Conservation (phyloP, 202 grass and related monocot species). For the Eragrostis tef region DNA sequence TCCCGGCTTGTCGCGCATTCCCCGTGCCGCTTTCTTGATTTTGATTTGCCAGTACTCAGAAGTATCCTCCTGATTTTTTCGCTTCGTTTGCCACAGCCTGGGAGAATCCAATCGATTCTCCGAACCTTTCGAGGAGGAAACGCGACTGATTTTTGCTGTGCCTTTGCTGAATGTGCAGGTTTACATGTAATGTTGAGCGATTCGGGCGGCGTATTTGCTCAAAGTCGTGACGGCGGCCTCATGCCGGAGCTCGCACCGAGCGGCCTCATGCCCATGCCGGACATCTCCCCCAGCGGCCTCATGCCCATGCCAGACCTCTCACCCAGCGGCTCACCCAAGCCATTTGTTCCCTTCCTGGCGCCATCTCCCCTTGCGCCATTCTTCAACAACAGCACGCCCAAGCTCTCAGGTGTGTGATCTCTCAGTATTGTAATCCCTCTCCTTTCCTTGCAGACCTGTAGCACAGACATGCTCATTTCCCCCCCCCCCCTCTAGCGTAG, state of each 20-base stretch:
- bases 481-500: not conserved
- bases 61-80: not conserved
- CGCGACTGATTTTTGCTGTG: slow-evolving; percentile 19
- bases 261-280: slow-evolving; percentile 65
- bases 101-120: not conserved
- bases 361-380: slow-evolving; percentile 82
- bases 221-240: slow-evolving; percentile 42
- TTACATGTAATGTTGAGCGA: slow-evolving; percentile 41
- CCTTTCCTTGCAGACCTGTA: not conserved
- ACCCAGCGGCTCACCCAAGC: slow-evolving; percentile 72
- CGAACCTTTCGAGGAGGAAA: not conserved
- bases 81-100: not conserved
- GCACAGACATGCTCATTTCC: not conserved
- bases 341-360: slow-evolving; percentile 69
- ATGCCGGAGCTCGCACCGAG: slow-evolving; percentile 56
- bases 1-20: not conserved
- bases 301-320: slow-evolving; percentile 78
- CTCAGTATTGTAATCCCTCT: not conserved
- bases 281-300: slow-evolving; percentile 64
- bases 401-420: slow-evolving; percentile 74
- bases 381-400: slow-evolving; percentile 84
- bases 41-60: not conserved
- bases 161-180: slow-evolving; percentile 51
- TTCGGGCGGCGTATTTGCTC: slow-evolving; percentile 50
- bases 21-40: not conserved